Evolutionary conservation across 257 asterid genomes (phyloP), one percentile per base, ranked within the genome.

Genomic region (Penstemon barbatus): DNA sequence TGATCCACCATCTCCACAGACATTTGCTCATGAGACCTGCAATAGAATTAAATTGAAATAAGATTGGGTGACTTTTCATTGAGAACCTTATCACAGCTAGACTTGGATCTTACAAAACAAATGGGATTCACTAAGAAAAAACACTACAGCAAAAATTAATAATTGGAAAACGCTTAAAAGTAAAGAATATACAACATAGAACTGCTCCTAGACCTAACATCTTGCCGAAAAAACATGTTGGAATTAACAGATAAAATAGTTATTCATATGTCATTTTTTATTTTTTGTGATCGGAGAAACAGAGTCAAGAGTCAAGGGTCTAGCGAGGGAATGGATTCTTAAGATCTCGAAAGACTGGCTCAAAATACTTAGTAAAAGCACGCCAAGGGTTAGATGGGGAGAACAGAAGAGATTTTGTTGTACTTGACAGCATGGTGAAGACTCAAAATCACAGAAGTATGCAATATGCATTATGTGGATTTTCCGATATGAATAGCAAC

Each of bases 21-120:
- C 98, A 93, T 93, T 70, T 80, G 76, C 71, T 90, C 97, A 77
- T 93, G 98, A 73, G 94, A 93, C 98, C 98, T 93, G 74, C 52
- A 62, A 77, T 49, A 69, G 19, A 45, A 55, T 9, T 6, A 53
- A 51, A 6, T 40, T 33, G 39, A 54, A 36, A 38, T 58, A 11
- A 67, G 43, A 54, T 4, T 9, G 25, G 52, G 41, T 7, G 8
- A 15, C 33, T 46, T n/a, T 8, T 68, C 65, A 44, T 33, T 3
- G 49, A 45, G 38, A 56, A 5, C 6, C 50, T 70, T 48, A 48
- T 44, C 45, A 59, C 33, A 49, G 75, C 69, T 66, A 54, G 65
- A 43, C 45, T 56, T 55, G 64, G 45, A 65, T 38, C 48, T 42
- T 4, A 36, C 25, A 12, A 48, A 13, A 36, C 18, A 70, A 65